Evolutionary conservation across 345 rosid genomes (phyloP).

Genomic region (Eucalyptus sideroxylon): DNA sequence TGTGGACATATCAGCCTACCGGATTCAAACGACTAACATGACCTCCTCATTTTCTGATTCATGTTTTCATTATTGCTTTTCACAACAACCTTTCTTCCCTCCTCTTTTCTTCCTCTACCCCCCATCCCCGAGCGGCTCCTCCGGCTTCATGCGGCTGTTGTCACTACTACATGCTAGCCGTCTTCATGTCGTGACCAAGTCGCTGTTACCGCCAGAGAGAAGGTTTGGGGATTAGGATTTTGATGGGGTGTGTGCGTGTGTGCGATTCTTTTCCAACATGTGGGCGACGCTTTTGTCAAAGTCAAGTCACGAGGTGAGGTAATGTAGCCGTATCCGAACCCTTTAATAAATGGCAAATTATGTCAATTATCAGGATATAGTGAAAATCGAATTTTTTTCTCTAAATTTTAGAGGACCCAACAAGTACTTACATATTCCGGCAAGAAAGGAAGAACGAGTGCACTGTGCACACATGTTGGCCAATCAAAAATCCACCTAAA

Average conservation of each 20-base stretch:
- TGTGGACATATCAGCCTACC: background rate
- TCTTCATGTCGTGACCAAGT: background rate
- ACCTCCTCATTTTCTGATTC: background rate
- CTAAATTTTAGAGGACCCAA: background rate
- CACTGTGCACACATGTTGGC: background rate
- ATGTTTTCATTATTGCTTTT: background rate
- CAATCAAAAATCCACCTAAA: background rate
- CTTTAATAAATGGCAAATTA: background rate
- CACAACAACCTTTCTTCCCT: background rate
- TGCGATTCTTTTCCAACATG: background rate
- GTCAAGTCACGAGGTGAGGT: background rate
- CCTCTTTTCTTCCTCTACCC: background rate
- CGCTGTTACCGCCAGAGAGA: background rate
- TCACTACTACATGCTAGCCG: background rate
- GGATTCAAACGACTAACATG: background rate
- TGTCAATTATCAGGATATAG: background rate
- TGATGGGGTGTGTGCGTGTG: background rate
- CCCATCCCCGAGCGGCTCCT: background rate
- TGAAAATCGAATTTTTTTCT: too few species aligned
- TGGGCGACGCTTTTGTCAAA: background rate
- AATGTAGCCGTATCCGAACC: background rate
- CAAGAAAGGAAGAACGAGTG: too few species aligned
- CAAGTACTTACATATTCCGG: background rate
- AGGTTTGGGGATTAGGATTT: background rate
- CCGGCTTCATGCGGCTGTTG: background rate